These are phyloP conservation scores for Fraxinus greggii DNA, from an alignment of 305 asterid genomes.

Conservation along the genomic window DNA sequence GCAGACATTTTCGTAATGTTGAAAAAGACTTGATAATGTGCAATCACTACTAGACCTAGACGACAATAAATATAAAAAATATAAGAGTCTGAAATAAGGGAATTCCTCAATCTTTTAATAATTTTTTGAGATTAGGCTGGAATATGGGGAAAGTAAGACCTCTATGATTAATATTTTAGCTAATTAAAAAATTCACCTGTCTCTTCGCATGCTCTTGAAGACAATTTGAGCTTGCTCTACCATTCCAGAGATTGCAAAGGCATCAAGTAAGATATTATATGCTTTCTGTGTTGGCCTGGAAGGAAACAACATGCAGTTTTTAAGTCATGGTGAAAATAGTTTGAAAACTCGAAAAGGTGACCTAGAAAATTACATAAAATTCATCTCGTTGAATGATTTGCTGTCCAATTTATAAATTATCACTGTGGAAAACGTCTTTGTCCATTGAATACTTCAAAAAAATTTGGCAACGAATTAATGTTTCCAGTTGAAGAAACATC, in stretches of 20 bases:
- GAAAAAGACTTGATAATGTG: neutral
- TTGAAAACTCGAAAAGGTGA: neutral
- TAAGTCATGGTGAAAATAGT: neutral
- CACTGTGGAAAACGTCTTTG: neutral
- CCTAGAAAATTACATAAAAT: neutral
- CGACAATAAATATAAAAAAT: neutral
- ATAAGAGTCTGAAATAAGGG: neutral
- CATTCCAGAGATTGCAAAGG: constrained; percentile 97
- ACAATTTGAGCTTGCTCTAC: constrained; percentile 82
- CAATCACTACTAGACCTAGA: neutral
- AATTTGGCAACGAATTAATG: neutral
- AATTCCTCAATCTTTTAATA: neutral
- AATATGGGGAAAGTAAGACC: constrained; percentile 11
- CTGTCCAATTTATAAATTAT: neutral
- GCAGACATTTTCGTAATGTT: neutral
- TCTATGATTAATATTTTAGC: neutral
- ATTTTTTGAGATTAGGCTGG: constrained; percentile 9
- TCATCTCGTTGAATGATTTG: neutral
- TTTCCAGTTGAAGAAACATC: neutral
- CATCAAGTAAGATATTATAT: constrained; percentile 90
- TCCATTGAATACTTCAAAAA: neutral
- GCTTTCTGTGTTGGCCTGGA: constrained; percentile 92
- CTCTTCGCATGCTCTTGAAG: constrained; percentile 97
- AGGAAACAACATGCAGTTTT: neutral
- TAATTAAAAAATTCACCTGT: constrained; percentile 47